These are phyloP conservation scores for Oxytropis ochrocephala DNA, from an alignment of 306 rosid genomes.

Conservation along the genomic window DNA sequence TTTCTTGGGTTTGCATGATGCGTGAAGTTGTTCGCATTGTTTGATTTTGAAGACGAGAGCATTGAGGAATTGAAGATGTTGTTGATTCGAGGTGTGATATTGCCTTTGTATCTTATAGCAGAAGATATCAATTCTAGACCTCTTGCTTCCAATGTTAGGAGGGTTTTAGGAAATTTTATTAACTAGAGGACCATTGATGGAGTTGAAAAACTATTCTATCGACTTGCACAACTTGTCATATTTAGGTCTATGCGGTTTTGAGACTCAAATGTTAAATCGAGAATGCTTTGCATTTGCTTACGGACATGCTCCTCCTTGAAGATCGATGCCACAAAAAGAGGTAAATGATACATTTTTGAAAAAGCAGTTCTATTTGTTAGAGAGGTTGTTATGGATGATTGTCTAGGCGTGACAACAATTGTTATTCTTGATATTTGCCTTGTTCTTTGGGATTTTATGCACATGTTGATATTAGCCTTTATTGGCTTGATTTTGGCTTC, in stretches of 20 bases:
- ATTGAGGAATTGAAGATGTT: conserved; percentile 71
- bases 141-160: conserved; percentile 66
- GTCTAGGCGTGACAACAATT: conserved; percentile 68
- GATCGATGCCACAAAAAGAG: conserved; percentile 88
- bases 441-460: no score
- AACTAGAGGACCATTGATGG: conserved; percentile 78
- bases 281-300: conserved; percentile 75
- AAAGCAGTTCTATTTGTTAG: conserved; percentile 75
- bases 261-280: conserved; percentile 81
- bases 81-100: conserved; percentile 56
- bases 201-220: conserved; percentile 72
- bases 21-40: conserved; percentile 67
- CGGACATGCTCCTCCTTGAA: conserved; percentile 87
- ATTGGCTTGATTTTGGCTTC: no score
- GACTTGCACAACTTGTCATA: conserved; percentile 73
- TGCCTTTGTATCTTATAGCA: conserved; percentile 64
- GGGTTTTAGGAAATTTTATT: conserved; percentile 66
- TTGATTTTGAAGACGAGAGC: conserved; percentile 81
- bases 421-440: conserved; percentile 89
- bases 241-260: conserved; percentile 94
- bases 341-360: conserved; percentile 71
- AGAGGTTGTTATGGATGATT: conserved; percentile 64
- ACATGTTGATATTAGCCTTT: no score
- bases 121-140: conserved; percentile 57
- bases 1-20: conserved; percentile 47